phyloP scores from a whole-genome alignment of 805 yeast species.

The Wickerhamomyces ciferrii region DNA sequence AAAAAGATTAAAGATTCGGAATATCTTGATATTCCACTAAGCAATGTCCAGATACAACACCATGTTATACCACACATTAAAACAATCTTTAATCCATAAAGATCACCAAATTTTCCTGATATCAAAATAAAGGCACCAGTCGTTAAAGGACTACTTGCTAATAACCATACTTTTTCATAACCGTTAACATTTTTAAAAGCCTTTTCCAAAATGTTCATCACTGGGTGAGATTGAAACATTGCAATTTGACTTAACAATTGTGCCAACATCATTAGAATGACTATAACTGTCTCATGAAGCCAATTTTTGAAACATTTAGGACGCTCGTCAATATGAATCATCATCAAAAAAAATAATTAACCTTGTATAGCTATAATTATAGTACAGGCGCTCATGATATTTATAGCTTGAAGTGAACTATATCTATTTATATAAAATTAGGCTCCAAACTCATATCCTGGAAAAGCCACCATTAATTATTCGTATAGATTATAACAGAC shows the following conservation, averaged over 20 bases:
- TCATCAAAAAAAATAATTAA: too few relatives aligned
- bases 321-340: slow-evolving; percentile 9
- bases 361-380: too few relatives aligned
- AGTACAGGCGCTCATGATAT: too few relatives aligned
- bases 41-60: slow-evolving; percentile 50
- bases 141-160: slow-evolving; percentile 66
- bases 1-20: slow-evolving; percentile 45
- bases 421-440: too few relatives aligned
- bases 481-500: too few relatives aligned
- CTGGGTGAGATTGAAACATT: slow-evolving; percentile 30
- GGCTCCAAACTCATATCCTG: too few relatives aligned
- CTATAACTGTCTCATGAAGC: slow-evolving; percentile 21
- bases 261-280: slow-evolving; percentile 24
- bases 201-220: slow-evolving; percentile 27
- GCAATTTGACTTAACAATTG: slow-evolving; percentile 38
- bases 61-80: slow-evolving; percentile 51
- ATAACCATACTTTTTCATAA: slow-evolving; percentile 49
- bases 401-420: too few relatives aligned
- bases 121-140: slow-evolving; percentile 69
- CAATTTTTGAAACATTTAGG: slow-evolving; percentile 8
- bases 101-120: slow-evolving; percentile 69
- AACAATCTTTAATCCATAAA: slow-evolving; percentile 56
- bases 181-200: slow-evolving; percentile 24
- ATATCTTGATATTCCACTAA: slow-evolving; percentile 55
- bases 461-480: too few relatives aligned